Evolutionary conservation across 73 alveolate genomes (phyloP), one percentile per base, ranked within the genome.

Genomic region (Symbiodinium pilosum): DNA sequence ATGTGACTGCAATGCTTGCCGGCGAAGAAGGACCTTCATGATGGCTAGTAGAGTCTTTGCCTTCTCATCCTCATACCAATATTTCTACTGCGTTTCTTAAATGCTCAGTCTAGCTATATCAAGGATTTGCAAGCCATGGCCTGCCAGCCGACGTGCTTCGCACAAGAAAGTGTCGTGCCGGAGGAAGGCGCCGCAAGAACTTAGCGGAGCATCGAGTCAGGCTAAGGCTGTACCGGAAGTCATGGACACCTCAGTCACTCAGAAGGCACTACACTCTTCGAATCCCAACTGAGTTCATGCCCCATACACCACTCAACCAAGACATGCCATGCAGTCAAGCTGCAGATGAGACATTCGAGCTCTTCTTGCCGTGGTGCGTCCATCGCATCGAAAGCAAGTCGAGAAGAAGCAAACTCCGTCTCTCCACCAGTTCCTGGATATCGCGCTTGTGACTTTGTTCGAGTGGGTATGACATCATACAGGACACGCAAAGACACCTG

Each of bases 1-100:
- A 93, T 52, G 52, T 93, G 98, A 86, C 98, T 93, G 92, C 98
- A 93, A 43, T 93, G 98, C 68, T 52, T 73, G 40, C 98, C 98
- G 0, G 92, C 40, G 32, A 47, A 93, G 68, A 93, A 51, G 54
- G 96, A 91, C 96, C 96, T 91, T 8, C 38, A 28, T 34, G 0
- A 14, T 6, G 14, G 59, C 6, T 47, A 14, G 59, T 14, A 47
- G 59, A 47, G 59, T 9, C 59, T 9, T 47, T 47, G 59, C 59
- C n/a, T n/a, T n/a, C n/a, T n/a, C n/a, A n/a, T n/a, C n/a, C n/a
- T n/a, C n/a, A n/a, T n/a, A n/a, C n/a, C n/a, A n/a, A n/a, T n/a
- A n/a, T n/a, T n/a, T n/a, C n/a, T n/a, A n/a, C n/a, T n/a, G n/a
- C n/a, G n/a, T n/a, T n/a, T n/a, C n/a, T n/a, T n/a, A n/a, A n/a